Conservation (phyloP, 805 yeast species). For the Ogataea ramenticola region DNA sequence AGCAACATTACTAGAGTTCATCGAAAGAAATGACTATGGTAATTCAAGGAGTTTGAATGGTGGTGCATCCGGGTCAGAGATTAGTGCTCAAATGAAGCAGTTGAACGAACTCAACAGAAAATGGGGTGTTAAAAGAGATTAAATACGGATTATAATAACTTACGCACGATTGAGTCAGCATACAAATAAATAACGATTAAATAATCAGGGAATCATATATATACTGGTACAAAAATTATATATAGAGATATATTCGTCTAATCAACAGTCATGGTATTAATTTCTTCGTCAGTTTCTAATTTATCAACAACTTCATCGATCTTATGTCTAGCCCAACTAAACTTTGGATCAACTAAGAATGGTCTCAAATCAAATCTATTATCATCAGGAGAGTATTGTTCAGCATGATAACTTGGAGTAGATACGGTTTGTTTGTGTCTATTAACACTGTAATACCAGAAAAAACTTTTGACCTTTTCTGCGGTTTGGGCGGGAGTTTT, state of each 20-base stretch:
- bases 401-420: constrained; percentile 97
- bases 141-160: too few relatives aligned
- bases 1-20: constrained; percentile 41
- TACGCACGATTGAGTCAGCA: too few relatives aligned
- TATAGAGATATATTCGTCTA: not conserved
- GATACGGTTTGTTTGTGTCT: constrained; percentile 97
- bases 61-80: constrained; percentile 32
- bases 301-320: constrained; percentile 74
- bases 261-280: constrained; percentile 40
- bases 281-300: constrained; percentile 32
- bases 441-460: constrained; percentile 89
- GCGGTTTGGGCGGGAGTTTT: constrained; percentile 82
- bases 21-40: constrained; percentile 34
- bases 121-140: constrained; percentile 23
- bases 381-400: constrained; percentile 96
- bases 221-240: not conserved
- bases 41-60: constrained; percentile 14
- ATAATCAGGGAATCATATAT: too few relatives aligned
- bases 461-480: constrained; percentile 85
- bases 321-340: constrained; percentile 82
- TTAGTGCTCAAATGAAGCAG: constrained; percentile 19
- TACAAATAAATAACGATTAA: too few relatives aligned
- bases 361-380: constrained; percentile 95
- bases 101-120: constrained; percentile 23
- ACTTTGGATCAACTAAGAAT: constrained; percentile 85